Conservation (phyloP, 2,329 filamentous ascomycete species). For the Colletotrichum ledebouriae region DNA sequence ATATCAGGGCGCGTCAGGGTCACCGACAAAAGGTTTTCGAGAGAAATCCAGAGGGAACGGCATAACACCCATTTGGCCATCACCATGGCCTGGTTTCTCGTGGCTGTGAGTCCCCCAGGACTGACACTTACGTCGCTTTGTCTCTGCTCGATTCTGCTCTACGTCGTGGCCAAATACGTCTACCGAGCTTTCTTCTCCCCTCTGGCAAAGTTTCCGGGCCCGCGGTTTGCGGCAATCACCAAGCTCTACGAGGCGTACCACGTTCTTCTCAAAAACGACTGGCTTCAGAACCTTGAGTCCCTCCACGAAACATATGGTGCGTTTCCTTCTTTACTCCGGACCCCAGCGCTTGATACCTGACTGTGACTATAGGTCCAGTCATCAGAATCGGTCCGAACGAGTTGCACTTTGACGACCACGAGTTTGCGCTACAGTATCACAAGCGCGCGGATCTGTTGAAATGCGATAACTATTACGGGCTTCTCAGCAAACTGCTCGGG, state of each 20-base stretch:
- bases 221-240: slow-evolving; percentile 28
- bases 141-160: not conserved
- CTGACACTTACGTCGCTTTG: not conserved
- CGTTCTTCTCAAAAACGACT: slow-evolving; percentile 40
- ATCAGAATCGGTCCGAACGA: slow-evolving; percentile 43
- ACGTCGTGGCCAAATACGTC: slow-evolving; percentile 11
- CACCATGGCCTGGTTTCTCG: slow-evolving; percentile 20
- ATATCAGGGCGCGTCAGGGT: not conserved
- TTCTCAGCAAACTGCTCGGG: slow-evolving; percentile 39
- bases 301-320: slow-evolving; percentile 40
- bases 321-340: not conserved
- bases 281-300: slow-evolving; percentile 38
- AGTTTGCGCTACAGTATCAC: slow-evolving; percentile 41
- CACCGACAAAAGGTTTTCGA: not conserved
- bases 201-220: slow-evolving; percentile 34
- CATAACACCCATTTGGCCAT: not conserved
- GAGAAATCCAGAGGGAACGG: not conserved
- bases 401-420: slow-evolving; percentile 41
- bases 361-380: slow-evolving; percentile 27
- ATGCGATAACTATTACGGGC: slow-evolving; percentile 43
- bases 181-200: slow-evolving; percentile 32
- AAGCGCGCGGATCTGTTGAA: slow-evolving; percentile 39
- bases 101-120: not conserved
- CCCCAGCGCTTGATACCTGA: not conserved
- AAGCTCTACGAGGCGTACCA: slow-evolving; percentile 43